Conservation (phyloP, 2,329 filamentous ascomycete genomes). For the Fusarium proliferatum region DNA sequence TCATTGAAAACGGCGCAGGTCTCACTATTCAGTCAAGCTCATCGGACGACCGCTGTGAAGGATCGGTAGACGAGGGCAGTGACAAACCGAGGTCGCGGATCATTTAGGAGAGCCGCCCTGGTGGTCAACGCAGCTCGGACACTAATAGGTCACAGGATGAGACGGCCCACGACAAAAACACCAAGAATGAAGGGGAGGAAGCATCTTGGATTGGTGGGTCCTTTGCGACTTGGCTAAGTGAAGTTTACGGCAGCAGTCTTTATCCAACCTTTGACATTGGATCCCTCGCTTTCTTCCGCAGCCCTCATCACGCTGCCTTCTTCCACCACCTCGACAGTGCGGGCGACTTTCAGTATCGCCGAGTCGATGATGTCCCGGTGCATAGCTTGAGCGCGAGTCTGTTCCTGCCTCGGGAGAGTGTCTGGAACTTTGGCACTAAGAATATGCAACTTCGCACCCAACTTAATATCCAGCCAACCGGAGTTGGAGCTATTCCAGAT, state of each 20-base stretch:
- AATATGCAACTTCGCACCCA: slow-evolving; percentile 22
- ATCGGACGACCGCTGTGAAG: slow-evolving; percentile 6
- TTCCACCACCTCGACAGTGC: slow-evolving; percentile 61
- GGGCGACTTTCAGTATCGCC: slow-evolving; percentile 61
- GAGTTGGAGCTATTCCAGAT: slow-evolving; percentile 41
- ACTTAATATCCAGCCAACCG: slow-evolving; percentile 29
- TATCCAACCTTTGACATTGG: slow-evolving; percentile 67
- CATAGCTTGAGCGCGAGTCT: slow-evolving; percentile 66
- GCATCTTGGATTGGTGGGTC: slow-evolving; percentile 43
- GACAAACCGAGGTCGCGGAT: slow-evolving; percentile 28
- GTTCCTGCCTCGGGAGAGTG: slow-evolving; percentile 61
- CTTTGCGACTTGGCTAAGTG: slow-evolving; percentile 48
- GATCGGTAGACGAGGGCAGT: slow-evolving; percentile 16
- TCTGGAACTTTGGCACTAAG: slow-evolving; percentile 62
- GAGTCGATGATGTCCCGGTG: slow-evolving; percentile 60
- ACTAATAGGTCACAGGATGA: slow-evolving; percentile 32
- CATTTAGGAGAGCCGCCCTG: slow-evolving; percentile 39
- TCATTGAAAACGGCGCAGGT: slow-evolving; percentile 47
- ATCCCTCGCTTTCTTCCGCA: slow-evolving; percentile 62
- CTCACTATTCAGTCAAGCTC: not conserved
- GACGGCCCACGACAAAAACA: slow-evolving; percentile 11
- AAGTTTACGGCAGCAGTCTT: slow-evolving; percentile 62
- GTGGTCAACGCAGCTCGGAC: slow-evolving; percentile 17
- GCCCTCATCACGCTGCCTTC: slow-evolving; percentile 58
- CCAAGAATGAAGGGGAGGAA: slow-evolving; percentile 26